phyloP scores from a whole-genome alignment of 129 eudicot species.

The Gnaphalium uliginosum region DNA sequence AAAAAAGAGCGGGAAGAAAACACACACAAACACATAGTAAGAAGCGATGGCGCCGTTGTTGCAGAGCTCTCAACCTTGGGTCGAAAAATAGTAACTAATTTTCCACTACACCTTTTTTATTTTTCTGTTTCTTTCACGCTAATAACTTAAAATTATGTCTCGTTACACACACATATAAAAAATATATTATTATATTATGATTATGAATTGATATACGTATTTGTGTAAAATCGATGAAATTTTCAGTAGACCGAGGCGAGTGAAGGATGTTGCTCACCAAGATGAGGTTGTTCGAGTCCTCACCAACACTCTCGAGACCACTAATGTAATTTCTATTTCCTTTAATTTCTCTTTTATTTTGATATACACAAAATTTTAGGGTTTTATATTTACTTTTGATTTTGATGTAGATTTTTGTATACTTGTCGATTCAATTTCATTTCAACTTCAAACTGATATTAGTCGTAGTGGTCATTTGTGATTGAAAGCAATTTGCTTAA shows the following conservation, averaged over 20 bases:
- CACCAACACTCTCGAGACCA: constrained; percentile 91
- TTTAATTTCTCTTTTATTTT: neutral
- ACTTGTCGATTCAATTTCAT: neutral
- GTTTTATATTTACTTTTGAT: neutral
- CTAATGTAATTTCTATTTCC: constrained; percentile 46
- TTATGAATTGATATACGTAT: neutral
- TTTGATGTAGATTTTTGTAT: neutral
- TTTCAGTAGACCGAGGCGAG: constrained; percentile 90
- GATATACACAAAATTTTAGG: constrained; percentile 7
- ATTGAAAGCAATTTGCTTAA: constrained; percentile 10
- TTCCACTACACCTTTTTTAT: neutral
- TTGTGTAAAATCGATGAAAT: neutral
- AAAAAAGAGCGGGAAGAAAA: constrained; percentile 25
- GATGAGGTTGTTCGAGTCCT: constrained; percentile 96
- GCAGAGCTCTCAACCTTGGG: constrained; percentile 97
- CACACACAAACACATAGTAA: constrained; percentile 13
- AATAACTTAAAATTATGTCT: neutral
- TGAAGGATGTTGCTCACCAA: constrained; percentile 98
- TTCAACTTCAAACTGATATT: neutral
- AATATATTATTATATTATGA: neutral
- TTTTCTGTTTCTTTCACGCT: neutral
- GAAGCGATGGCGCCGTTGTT: constrained; percentile 77
- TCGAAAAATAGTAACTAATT: constrained; percentile 80
- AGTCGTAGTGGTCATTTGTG: neutral
- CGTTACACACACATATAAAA: neutral